Evolutionary conservation across 257 asterid genomes (phyloP), one percentile per base, ranked within the genome.

Genomic region (Scutellaria galericulata): DNA sequence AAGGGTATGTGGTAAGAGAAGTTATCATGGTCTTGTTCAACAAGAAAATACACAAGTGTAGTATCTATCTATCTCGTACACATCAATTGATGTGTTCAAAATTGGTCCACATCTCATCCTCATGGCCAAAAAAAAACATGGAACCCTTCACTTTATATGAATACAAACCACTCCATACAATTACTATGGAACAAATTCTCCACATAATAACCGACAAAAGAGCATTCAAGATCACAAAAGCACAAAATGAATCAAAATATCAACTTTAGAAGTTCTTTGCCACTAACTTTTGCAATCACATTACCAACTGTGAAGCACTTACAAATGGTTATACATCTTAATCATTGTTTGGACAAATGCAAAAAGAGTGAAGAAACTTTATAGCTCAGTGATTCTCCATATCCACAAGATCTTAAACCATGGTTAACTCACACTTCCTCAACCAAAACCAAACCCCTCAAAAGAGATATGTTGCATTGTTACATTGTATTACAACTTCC

Each of bases 401-500:
- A 11, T 40, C 53, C 37, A 24, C 9, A 7, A 55, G 35, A 47
- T 46, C 59, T 22, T 42, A n/a, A 22, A 44, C 74, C 57, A 42
- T 12, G 50, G 24, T 22, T 20, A 7, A 42, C 54, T 31, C 37
- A 1, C 9, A 9, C 40, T 52, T 57, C 46, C 41, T 44, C 62
- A 47, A 60, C 5, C 13, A 15, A 60, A 18, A 42, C 42, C 64
- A 71, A 50, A 48, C 56, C 63, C 56, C 56, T 52, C 41, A 14
- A 5, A 40, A 41, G 35, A n/a, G 44, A 58, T 57, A 13, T 58
- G 57, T 37, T 56, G 45, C 54, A 69, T 60, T 60, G 53, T 60
- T 48, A 37, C 72, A 51, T 44, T 67, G 62, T 7, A 50, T 41
- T 52, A 14, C 51, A 24, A 57, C 42, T n/a, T 65, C 75, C 35